Conservation (phyloP, 1,284 basidiomycete genomes). For the Trichosporon sp. region DNA sequence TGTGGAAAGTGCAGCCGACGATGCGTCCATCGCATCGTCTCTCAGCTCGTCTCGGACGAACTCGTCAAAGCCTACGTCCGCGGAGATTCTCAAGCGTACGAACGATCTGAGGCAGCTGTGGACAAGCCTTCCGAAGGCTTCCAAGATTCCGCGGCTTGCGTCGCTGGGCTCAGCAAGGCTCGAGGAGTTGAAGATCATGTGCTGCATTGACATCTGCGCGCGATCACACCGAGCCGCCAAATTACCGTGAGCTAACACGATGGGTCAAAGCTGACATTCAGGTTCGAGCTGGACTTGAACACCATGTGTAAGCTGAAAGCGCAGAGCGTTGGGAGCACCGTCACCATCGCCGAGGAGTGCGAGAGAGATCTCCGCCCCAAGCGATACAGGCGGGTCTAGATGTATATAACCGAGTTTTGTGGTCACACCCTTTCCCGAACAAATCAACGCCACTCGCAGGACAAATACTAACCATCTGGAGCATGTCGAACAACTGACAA, state of each 20-base stretch:
- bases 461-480: too few species aligned
- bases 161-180: not conserved
- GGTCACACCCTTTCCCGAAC: too few species aligned
- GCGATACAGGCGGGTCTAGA: not conserved
- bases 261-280: conserved; percentile 22
- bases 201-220: conserved; percentile 14
- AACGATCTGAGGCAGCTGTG: conserved; percentile 36
- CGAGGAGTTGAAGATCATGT: conserved; percentile 25
- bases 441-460: too few species aligned
- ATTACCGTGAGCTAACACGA: conserved; percentile 10
- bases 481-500: too few species aligned
- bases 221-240: not conserved
- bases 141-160: conserved; percentile 13
- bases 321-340: conserved; percentile 3
- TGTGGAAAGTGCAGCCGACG: not conserved
- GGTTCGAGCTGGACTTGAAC: conserved; percentile 46
- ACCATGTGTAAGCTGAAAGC: conserved; percentile 42
- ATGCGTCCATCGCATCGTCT: not conserved
- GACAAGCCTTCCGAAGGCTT: conserved; percentile 23
- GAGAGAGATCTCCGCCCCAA: conserved; percentile 12
- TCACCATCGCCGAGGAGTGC: not conserved
- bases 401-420: not conserved
- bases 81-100: not conserved
- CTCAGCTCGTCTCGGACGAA: not conserved
- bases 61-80: not conserved